Evolutionary conservation across 2,329 filamentous ascomycete species (phyloP), one percentile per base, ranked within the genome.

Genomic region (Fusarium pseudoanthophilum): DNA sequence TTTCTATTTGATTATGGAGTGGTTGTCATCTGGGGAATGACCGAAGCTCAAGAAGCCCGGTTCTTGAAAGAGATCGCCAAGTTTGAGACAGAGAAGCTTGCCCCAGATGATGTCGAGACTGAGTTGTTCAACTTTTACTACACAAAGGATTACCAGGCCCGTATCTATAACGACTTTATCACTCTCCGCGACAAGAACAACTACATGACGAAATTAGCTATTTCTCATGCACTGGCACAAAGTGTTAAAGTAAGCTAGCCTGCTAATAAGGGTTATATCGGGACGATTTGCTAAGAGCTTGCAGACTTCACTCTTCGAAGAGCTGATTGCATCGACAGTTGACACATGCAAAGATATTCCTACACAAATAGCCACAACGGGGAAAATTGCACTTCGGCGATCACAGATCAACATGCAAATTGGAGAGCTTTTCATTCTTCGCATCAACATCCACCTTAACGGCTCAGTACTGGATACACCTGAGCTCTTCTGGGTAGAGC

Each of bases 51-150:
- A 77, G 96, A 99, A 84, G 92, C 93, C 74, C 90, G 93, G 43
- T 97, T 99, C 79, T 85, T 99, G 21, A 96, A 96, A 77, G 95
- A 99, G 78, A 93, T 99, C 70, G 90, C 94, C 64, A 97, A 96
- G 79, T 99, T 98, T 77, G 96, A 98, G 82, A 89, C 91, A 45
- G 95, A 97, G 80, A 97, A 97, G 82, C 88, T 98, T 55, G 91
- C 91, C 32, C 90, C 92, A 16, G 95, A 97, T 79, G 94, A 97
- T 76, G 92, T 97, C 36, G 95, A 99, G 84, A 94, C 95, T 52
- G 96, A 99, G 82, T 94, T 95, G 79, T 99, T 99, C 87, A 99
- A 99, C 82, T 99, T 98, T 82, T 99, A 99, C 86, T 98, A 99
- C 85, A 98, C 96, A 7, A 90, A 93, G 78, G 95, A 98, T 80